Conservation (phyloP, 2,329 filamentous ascomycete genomes). For the Diaporthe sp. region DNA sequence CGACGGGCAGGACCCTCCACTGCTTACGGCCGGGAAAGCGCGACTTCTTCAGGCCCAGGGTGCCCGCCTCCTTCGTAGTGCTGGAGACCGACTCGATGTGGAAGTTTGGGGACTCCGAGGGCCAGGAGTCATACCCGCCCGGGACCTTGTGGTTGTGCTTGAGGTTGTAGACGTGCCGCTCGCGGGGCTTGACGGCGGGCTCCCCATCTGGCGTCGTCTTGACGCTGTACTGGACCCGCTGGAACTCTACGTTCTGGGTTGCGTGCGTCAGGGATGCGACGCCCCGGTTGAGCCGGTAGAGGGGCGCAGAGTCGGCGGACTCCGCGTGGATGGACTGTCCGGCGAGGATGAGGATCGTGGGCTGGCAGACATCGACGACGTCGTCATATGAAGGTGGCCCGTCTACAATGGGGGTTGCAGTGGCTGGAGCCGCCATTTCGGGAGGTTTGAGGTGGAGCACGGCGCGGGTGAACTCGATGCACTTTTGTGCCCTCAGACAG, state of each 20-base stretch:
- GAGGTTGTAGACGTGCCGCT: slow-evolving; percentile 45
- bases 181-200: slow-evolving; percentile 43
- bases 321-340: slow-evolving; percentile 47
- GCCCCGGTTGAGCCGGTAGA: slow-evolving; percentile 48
- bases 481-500: neutral
- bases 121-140: slow-evolving; percentile 31
- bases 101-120: slow-evolving; percentile 44
- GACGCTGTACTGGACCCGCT: slow-evolving; percentile 45
- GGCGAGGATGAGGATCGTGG: slow-evolving; percentile 46
- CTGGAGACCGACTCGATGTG: slow-evolving; percentile 42
- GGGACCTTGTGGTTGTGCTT: slow-evolving; percentile 39
- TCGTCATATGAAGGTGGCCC: neutral
- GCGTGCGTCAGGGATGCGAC: slow-evolving; percentile 43
- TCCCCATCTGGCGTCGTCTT: slow-evolving; percentile 39
- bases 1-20: slow-evolving; percentile 41
- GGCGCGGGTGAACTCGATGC: neutral
- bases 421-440: neutral
- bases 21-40: slow-evolving; percentile 17
- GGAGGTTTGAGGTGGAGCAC: neutral
- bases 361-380: slow-evolving; percentile 39
- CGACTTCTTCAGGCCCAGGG: slow-evolving; percentile 41
- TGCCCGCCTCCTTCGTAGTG: slow-evolving; percentile 30
- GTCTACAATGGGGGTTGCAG: neutral
- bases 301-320: slow-evolving; percentile 41
- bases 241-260: slow-evolving; percentile 44